Evolutionary conservation across 208 protist genomes (phyloP), one percentile per base, ranked within the genome.

Genomic region (Crithidia expoeki): DNA sequence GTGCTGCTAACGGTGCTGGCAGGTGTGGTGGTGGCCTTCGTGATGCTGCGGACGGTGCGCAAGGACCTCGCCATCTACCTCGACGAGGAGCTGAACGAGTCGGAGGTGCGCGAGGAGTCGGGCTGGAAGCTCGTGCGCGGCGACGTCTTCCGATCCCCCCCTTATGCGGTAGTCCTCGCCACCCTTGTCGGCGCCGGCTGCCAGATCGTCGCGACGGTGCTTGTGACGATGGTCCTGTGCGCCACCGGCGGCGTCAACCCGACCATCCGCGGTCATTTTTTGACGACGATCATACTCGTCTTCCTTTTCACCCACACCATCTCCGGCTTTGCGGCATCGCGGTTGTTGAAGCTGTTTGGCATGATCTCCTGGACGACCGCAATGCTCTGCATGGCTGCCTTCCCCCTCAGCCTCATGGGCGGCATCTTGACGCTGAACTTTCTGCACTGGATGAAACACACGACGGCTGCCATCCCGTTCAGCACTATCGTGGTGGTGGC

Each of bases 71-170:
- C 66, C n/a, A 25, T 67, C 17, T 72, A 79, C 60, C 40, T 72
- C 5, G 60, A 68, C 46, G 74, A 92, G n/a, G 47, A 47, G 36
- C 46, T 68, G 4, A 23, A 84, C 63, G 62, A 92, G 4, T 25
- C 38, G 19, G 64, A 66, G 49, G 7, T 52, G 23, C 64, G 65
- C 28, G 68, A 75, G 68, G 68, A 70, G 47, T 66, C 57, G 7
- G 83, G 87, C 23, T 99, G 98, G 98, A 99, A 99, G 80, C 88
- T 99, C 10, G 86, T 99, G 10, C 85, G 94, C 60, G 97, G 96
- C 21, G 98, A 99, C 75, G 97, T 98, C 4, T 99, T 99, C 81
- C 87, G 98, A 36, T 60, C 92, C 6, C 98, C 98, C 4, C 36
- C 46, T 30, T 60, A 86, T 30, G 53, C 88, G 28, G 69, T 91